Conservation (phyloP, 805 yeast species). For the Saccharomycopsis babjevae region DNA sequence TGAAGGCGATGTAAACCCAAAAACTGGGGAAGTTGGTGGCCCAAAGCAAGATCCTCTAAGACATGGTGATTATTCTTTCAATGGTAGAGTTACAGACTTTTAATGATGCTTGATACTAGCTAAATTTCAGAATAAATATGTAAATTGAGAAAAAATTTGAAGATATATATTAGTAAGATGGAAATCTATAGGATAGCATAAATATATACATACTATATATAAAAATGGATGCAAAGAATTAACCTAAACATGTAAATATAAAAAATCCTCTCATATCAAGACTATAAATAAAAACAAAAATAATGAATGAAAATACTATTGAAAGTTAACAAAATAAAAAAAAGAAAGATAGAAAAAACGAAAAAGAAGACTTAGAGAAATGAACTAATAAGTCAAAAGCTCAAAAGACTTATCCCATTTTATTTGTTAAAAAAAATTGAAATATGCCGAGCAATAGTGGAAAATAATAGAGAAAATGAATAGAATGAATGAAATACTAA, state of each 20-base stretch:
- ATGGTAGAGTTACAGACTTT: slow-evolving; percentile 94
- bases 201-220: not conserved
- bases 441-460: not conserved
- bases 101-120: slow-evolving; percentile 23
- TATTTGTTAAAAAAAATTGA: not conserved
- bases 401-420: not conserved
- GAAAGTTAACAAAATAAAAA: not conserved
- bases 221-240: not conserved
- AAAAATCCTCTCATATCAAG: not conserved
- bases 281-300: not conserved
- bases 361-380: too few relatives aligned
- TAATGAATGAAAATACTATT: not conserved
- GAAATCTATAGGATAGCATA: not conserved
- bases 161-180: not conserved
- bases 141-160: not conserved
- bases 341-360: too few relatives aligned
- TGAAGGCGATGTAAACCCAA: slow-evolving; percentile 88
- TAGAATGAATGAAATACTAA: not conserved
- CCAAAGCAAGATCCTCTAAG: slow-evolving; percentile 94
- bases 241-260: not conserved
- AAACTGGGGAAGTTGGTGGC: slow-evolving; percentile 92
- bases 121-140: not conserved
- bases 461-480: not conserved
- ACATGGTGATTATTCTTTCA: slow-evolving; percentile 89
- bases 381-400: too few relatives aligned